Evolutionary conservation across 176 grass and related monocot species (phyloP).

Genomic region (Melocanna baccifera): DNA sequence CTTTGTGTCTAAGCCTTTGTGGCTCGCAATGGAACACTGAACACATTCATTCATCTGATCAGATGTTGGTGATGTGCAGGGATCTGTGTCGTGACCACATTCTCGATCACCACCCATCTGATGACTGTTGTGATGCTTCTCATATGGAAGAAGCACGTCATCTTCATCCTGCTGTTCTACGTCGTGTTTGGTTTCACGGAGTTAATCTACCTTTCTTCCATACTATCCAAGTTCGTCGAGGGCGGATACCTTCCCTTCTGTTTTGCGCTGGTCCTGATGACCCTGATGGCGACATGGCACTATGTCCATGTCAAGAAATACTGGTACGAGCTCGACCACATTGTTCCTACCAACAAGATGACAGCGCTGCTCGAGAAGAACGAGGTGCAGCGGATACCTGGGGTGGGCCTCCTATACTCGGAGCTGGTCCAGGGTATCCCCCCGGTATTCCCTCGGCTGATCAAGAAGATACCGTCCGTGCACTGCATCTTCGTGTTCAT

Average conservation of each 20-base stretch:
- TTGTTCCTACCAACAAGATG: conserved; percentile 17
- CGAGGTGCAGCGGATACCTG: conserved; percentile 39
- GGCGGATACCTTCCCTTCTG: conserved; percentile 67
- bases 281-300: conserved; percentile 59
- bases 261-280: conserved; percentile 47
- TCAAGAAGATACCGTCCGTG: conserved; percentile 60
- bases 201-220: conserved; percentile 60
- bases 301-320: conserved; percentile 54
- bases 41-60: background rate
- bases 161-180: conserved; percentile 47
- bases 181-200: conserved; percentile 43
- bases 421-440: conserved; percentile 76
- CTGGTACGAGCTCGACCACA: conserved; percentile 44
- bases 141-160: conserved; percentile 60
- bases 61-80: conserved; percentile 25
- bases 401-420: conserved; percentile 65
- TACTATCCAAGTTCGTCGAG: conserved; percentile 60
- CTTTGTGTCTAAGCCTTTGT: too few species aligned
- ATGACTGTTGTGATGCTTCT: conserved; percentile 73
- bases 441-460: conserved; percentile 53
- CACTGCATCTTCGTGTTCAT: conserved; percentile 66
- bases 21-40: background rate
- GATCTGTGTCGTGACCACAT: conserved; percentile 62
- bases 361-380: conserved; percentile 29
- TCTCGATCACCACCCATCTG: conserved; percentile 68